Evolutionary conservation across 495 filamentous ascomycete species (phyloP).

Genomic region (Penicillium macrosclerotiorum): DNA sequence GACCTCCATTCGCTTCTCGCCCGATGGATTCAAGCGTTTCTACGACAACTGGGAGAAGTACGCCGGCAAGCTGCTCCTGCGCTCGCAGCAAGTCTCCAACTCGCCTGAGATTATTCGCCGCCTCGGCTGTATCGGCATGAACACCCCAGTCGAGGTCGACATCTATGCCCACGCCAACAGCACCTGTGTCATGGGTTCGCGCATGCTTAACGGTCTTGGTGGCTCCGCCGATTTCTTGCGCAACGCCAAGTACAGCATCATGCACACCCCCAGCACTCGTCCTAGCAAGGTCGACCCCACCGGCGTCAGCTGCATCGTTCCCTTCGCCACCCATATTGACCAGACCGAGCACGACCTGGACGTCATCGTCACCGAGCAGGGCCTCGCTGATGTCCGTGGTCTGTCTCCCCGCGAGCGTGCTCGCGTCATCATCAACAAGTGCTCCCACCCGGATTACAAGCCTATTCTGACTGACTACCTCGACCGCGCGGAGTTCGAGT

Average conservation of each 20-base stretch:
- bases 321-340: constrained; percentile 90
- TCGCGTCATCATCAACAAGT: constrained; percentile 82
- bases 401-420: constrained; percentile 78
- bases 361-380: constrained; percentile 83
- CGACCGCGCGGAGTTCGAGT: constrained; percentile 84
- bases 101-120: constrained; percentile 92
- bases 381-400: constrained; percentile 82
- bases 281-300: constrained; percentile 81
- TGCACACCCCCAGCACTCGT: constrained; percentile 83
- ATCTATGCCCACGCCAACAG: constrained; percentile 94
- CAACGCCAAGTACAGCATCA: constrained; percentile 82
- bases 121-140: constrained; percentile 90
- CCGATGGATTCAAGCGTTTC: constrained; percentile 89
- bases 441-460: constrained; percentile 81
- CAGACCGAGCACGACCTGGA: constrained; percentile 93
- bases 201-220: constrained; percentile 90
- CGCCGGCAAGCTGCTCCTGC: constrained; percentile 78
- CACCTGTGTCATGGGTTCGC: constrained; percentile 85
- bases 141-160: constrained; percentile 91
- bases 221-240: constrained; percentile 88
- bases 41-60: constrained; percentile 84
- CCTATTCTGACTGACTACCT: constrained; percentile 83
- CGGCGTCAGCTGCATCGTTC: constrained; percentile 84
- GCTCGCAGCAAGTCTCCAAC: constrained; percentile 86
- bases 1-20: constrained; percentile 88